Percentiles rank a stretch among this genome's conserved stretches.
Conservation (phyloP, 345 rosid species). For the Lumnitzera littorea region DNA sequence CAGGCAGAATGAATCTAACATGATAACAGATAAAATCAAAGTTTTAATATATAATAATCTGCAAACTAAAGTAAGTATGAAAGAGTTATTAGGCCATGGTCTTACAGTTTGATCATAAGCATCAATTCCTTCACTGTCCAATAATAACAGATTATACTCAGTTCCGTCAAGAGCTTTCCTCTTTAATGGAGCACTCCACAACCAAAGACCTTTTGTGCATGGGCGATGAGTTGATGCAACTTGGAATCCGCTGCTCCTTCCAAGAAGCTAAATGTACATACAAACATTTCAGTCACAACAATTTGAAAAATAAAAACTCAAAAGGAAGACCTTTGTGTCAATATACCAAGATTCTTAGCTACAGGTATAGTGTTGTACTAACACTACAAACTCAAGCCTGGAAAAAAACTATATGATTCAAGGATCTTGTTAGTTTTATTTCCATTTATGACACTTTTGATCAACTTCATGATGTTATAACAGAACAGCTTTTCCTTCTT, state of each 20-base stretch:
- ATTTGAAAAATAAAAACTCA: neutral
- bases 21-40: neutral
- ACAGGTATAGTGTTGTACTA: no score
- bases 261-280: conserved; percentile 59
- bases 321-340: neutral
- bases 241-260: conserved; percentile 95
- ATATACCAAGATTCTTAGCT: no score
- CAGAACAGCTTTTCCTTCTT: no score
- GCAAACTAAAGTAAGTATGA: neutral
- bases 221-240: conserved; percentile 97
- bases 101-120: conserved; percentile 96
- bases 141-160: conserved; percentile 76
- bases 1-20: no score
- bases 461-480: no score
- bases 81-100: conserved; percentile 1
- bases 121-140: conserved; percentile 97
- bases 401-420: no score
- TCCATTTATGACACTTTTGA: no score
- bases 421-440: no score
- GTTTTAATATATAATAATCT: no score
- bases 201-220: conserved; percentile 97
- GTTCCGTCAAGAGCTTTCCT: conserved; percentile 91
- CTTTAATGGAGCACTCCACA: conserved; percentile 96
- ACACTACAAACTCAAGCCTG: no score
- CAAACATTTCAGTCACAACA: neutral